Base-by-base conservation (phyloP, 345 rosid species). In the Theobroma cacao region DNA sequence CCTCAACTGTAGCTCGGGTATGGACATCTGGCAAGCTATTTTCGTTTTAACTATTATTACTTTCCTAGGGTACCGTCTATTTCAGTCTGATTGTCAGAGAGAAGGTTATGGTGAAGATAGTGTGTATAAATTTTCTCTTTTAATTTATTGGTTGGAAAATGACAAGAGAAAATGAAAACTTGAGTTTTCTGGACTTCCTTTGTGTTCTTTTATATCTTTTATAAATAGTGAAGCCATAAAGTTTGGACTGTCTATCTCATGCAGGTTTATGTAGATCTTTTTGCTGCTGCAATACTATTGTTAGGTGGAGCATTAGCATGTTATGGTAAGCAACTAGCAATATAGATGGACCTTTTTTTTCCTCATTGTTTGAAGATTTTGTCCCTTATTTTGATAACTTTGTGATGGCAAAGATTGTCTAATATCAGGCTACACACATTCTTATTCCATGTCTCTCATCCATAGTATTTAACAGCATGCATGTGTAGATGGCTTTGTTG, bases 261-360 rank as follows among this genome's bases (percentile, higher is more conserved):
- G 82, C 91, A 91, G 94, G 84, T 89, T 2, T 91, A 89, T 82
- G 79, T 83, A 64, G 83, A 83, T 79, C 50, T 84, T 34, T 75
- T 86, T 80, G 85, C 92, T n/a, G 48, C 76, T 5, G 87, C 82
- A 28, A 81, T 85, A 62, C 80, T 91, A 31, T 22, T 84, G 38
- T 79, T 89, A 68, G 94, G 94, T 72, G 87, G 84, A 75, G 87
- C 91, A 59, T 80, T 91, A 78, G 90, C 89, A 71, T 87, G 83
- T 72, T 91, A 91, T 58, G 94, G 92, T 89, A 74, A 88, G 90
- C 53, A 74, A 28, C 40, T 79, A 67, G 34, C 33, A 72, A 61
- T 72, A 67, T 30, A 26, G 59, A 47, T 58, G 2, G 4, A 30
- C 60, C 26, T 63, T 45, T 50, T n/a, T 24, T 3, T 31, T 53